Base-by-base conservation (phyloP, 2,329 filamentous ascomycete species). In the Beauveria asiatica region DNA sequence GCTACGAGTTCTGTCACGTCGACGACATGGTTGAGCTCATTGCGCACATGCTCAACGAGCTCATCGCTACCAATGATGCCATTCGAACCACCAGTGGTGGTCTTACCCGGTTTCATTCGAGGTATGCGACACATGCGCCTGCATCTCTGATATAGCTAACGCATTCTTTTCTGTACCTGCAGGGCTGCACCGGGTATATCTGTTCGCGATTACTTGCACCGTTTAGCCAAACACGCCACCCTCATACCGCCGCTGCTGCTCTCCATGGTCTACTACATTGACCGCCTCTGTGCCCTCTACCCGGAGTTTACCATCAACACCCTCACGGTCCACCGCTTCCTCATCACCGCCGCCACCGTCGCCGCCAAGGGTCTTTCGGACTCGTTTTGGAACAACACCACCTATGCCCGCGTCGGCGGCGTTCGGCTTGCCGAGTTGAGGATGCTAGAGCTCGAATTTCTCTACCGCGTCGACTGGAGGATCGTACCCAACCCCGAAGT, bases 221-320 rank as follows among this genome's bases (percentile, higher is more conserved):
- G 94, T 64, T 80, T 99, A 61, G 94, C 95, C 25, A 91, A 92
- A 62, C 94, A 99, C 72, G 94, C 94, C 27, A 97, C 93, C 0
- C 81, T 99, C 3, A 92, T 91, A 7, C 92, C 94, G 13, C 93
- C 94, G 0, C 88, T 99, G 55, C 81, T 99, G n/a, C 83, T 99
- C 41, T 94, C 92, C 67, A 97, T 99, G 91, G 94, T 99, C 61
- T 99, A 95, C 71, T 99, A 97, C 70, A 97, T 99, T 68, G 94
- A 99, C 75, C 87, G 92, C 37, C 82, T 99, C 23, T 99, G 93
- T 74, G 87, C 90, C 11, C 80, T 96, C 62, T 99, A 97, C 71
- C 89, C 90, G 3, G 89, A 93, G 51, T 99, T 99, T 73, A 97
- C 92, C 30, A 95, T 99, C 67, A 96, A 92, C 71, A 96, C 91